Base-by-base conservation (phyloP, 139 green algal species). In the Chlorella sp. region DNA sequence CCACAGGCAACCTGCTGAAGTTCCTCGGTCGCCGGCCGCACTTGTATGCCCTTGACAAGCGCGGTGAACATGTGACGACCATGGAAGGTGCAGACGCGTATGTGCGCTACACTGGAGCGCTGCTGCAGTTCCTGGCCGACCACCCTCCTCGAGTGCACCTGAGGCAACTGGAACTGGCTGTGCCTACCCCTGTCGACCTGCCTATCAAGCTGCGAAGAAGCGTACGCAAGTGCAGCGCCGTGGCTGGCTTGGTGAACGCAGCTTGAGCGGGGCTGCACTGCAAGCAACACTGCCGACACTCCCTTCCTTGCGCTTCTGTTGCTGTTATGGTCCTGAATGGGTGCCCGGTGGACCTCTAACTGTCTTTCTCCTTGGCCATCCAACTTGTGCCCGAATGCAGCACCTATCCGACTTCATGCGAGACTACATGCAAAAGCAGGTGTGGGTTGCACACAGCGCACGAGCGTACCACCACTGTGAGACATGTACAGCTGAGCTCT, bases 81-180 rank as follows among this genome's bases (percentile, higher is more conserved):
- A 3, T 42, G 80, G 24, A 53, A 9, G 48, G 48, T 30, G 80
- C 80, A 21, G 48, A 73, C 42, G 28, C 80, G 14, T 69, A 71
- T 9, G 48, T 85, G 24, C 48, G 30, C 9, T 85, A 85, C 80
- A 85, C 69, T 11, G 42, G 80, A 0, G 19, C 28, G 24, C 80
- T 85, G 53, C 80, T 85, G 80, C 80, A 85, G 80, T 85, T 71
- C 48, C 42, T 85, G 48, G 80, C 80, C 30, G 48, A 85, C 28
- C 48, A 71, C 4, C 42, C 28, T 48, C 80, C 48, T 15, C 42
- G 80, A 26, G 39, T 60, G 1, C 22, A 36, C 2, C 69, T 37
- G 69, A 36, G 26, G 26, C 26, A 36, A 28, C 69, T 77, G 69
- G 69, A 77, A 36, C 2, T 15, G 69, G 69, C 69, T 7, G 28